phyloP scores from a whole-genome alignment of 305 asterid species.

The Ruellia speciosa region DNA sequence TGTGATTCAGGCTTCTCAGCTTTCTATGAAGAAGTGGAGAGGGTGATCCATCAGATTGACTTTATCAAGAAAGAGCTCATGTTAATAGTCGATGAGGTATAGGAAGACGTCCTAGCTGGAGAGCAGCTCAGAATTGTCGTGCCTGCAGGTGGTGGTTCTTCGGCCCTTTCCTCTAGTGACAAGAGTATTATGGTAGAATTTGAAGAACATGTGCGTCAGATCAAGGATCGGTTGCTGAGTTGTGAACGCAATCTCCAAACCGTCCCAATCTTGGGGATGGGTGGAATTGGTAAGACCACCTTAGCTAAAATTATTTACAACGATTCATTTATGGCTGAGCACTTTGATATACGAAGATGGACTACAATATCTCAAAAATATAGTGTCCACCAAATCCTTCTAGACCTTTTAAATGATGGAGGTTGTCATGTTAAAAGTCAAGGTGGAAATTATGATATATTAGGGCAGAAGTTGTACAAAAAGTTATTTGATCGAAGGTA shows the following conservation, averaged over 20 bases:
- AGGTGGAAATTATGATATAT: neutral
- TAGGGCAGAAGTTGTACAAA: neutral
- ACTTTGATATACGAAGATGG: neutral
- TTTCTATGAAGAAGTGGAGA: neutral
- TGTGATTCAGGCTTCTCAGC: neutral
- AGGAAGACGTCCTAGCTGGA: neutral
- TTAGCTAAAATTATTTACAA: neutral
- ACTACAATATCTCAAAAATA: neutral
- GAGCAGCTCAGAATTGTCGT: neutral
- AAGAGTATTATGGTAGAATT: neutral
- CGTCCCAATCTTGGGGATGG: conserved; percentile 5
- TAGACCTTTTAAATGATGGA: neutral
- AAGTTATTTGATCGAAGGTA: conserved; percentile 2
- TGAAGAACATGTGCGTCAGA: neutral
- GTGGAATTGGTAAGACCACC: conserved; percentile 3
- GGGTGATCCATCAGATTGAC: neutral
- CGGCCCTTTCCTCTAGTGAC: neutral
- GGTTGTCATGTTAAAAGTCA: neutral
- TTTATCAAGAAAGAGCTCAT: neutral
- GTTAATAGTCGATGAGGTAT: neutral
- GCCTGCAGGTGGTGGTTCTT: neutral
- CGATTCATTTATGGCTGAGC: neutral
- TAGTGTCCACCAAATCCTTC: neutral
- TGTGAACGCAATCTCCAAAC: neutral
- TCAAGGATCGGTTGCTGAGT: neutral